Evolutionary conservation across 768 basidiomycete genomes (phyloP).

Genomic region (Collybia sordida): DNA sequence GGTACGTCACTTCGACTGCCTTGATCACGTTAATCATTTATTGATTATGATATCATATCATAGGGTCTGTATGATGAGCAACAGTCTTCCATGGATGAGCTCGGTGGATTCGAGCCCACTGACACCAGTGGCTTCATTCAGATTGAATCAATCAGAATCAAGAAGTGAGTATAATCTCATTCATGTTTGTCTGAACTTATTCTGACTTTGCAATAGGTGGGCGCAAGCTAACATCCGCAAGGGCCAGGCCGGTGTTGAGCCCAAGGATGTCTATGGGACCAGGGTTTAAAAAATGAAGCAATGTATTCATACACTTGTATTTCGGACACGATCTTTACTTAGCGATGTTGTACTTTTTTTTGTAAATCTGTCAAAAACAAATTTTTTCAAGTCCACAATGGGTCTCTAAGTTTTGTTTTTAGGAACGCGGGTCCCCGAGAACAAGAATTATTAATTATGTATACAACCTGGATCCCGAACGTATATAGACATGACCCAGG

Average conservation of each 20-base stretch:
- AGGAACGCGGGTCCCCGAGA: no score
- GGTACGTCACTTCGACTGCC: constrained; percentile 37
- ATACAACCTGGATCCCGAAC: no score
- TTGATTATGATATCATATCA: neutral
- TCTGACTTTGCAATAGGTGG: constrained; percentile 52
- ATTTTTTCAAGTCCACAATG: no score
- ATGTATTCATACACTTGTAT: neutral
- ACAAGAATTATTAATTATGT: no score
- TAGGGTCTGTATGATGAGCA: constrained; percentile 94
- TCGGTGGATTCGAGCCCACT: constrained; percentile 96
- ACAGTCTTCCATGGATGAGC: constrained; percentile 97
- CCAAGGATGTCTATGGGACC: constrained; percentile 78
- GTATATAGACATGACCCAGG: no score
- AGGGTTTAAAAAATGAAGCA: constrained; percentile 36
- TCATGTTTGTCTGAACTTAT: constrained; percentile 4
- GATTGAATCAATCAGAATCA: constrained; percentile 97
- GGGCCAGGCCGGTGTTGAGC: constrained; percentile 75
- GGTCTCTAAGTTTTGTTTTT: no score
- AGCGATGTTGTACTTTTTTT: no score
- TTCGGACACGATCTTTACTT: no score
- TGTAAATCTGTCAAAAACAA: no score
- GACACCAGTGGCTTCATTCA: constrained; percentile 96
- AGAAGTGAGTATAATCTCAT: constrained; percentile 63
- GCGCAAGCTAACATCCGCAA: constrained; percentile 84
- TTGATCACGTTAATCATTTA: neutral